Percentiles rank a stretch among this genome's conserved stretches.
phyloP scores from a whole-genome alignment of 2,329 filamentous ascomycete species.

The Aspergillus vadensis region DNA sequence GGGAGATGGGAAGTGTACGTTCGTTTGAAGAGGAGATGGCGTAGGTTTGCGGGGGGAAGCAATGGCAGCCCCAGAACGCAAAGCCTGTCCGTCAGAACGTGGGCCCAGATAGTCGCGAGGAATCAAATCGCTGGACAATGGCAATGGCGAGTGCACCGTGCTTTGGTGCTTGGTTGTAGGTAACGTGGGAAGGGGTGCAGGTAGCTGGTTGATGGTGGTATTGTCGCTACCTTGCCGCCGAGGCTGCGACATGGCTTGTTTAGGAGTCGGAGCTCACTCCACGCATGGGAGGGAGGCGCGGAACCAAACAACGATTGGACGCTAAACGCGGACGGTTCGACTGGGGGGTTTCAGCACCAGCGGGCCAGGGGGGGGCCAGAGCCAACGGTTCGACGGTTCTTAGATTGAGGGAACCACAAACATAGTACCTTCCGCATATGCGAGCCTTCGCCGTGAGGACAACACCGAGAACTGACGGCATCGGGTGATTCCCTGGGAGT shows the following conservation, averaged over 20 bases:
- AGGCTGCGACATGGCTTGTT: conserved; percentile 39
- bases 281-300: conserved; percentile 17
- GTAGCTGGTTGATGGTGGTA: conserved; percentile 19
- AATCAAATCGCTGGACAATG: conserved; percentile 30
- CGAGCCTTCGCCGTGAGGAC: neutral
- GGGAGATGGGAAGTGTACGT: conserved; percentile 24
- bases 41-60: conserved; percentile 30
- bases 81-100: conserved; percentile 30
- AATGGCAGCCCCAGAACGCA: conserved; percentile 25
- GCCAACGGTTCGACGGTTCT: neutral
- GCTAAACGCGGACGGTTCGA: conserved; percentile 20
- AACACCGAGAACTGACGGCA: neutral
- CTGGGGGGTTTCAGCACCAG: conserved; percentile 13
- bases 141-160: conserved; percentile 17
- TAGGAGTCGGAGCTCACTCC: conserved; percentile 20
- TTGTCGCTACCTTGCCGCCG: conserved; percentile 35
- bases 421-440: neutral
- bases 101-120: conserved; percentile 39
- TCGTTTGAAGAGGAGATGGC: conserved; percentile 36
- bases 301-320: conserved; percentile 17
- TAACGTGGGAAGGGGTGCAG: conserved; percentile 10
- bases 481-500: neutral
- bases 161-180: conserved; percentile 14
- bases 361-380: conserved; percentile 18
- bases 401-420: neutral